Evolutionary conservation across 2,329 filamentous ascomycete genomes (phyloP), one percentile per base, ranked within the genome.

Genomic region (Colletotrichum nymphaeae): DNA sequence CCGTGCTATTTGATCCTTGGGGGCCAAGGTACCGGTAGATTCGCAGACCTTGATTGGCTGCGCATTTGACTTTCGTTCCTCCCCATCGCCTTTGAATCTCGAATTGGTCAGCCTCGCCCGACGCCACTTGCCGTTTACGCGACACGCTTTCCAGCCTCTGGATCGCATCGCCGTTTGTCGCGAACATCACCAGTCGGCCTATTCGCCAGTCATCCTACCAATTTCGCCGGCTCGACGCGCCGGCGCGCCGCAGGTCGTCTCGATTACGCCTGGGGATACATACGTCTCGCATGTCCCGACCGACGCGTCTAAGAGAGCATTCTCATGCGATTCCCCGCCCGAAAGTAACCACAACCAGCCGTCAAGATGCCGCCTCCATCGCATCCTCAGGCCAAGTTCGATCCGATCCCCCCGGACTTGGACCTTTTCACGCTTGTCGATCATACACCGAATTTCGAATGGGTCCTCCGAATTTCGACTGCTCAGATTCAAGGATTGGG

Each of bases 301-400:
- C 52, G 35, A 14, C 24, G 49, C 11, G 4, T 28, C 26, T 1
- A 53, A 5, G 28, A 30, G 9, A 56, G 62, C 67, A 56, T 62
- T 58, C 55, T 19, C 24, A 24, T 62, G 26, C 11, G 46, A 19
- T 46, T 37, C 49, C 46, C 56, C 35, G 56, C 56, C 14, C 35
- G 49, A 35, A n/a, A 19, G 49, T 14, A 28, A 32, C 66, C 28
- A 52, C 22, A n/a, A n/a, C n/a, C n/a, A n/a, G n/a, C n/a, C n/a
- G n/a, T n/a, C n/a, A 88, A 79, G 32, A 98, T 98, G 95, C 93
- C 94, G 67, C 85, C 87, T 19, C 88, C 93, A 16, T 86, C 93
- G 72, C 92, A 95, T 78, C 94, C 94, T 1, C 93, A 95, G 79
- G 95, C 95, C 19, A 94, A 95, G 64, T 98, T 98, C 82, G 95